phyloP scores from a whole-genome alignment of 2,329 filamentous ascomycete genomes.

The Aspergillus niger region DNA sequence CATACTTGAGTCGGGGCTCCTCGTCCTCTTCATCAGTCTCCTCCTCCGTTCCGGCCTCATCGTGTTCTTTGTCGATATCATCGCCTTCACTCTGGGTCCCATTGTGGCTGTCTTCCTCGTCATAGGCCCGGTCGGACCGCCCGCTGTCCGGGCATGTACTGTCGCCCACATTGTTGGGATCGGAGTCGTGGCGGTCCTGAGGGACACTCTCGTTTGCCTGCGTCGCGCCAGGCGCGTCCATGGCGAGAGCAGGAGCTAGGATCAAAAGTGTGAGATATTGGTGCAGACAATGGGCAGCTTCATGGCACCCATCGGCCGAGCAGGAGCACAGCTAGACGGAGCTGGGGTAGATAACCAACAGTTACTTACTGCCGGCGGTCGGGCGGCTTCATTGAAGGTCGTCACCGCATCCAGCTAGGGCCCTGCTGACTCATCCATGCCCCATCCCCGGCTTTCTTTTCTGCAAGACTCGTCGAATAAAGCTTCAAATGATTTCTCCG shows the following conservation, averaged over 20 bases:
- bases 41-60: constrained; percentile 53
- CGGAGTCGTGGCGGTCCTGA: constrained; percentile 23
- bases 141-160: constrained; percentile 16
- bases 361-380: neutral
- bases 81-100: constrained; percentile 28
- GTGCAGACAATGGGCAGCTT: constrained; percentile 8
- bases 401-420: neutral
- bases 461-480: neutral
- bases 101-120: constrained; percentile 21
- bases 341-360: neutral
- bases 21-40: constrained; percentile 80
- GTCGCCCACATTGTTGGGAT: constrained; percentile 20
- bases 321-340: constrained; percentile 7
- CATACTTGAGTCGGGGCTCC: constrained; percentile 92
- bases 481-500: neutral
- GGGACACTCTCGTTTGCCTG: constrained; percentile 27
- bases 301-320: constrained; percentile 16
- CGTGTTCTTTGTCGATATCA: constrained; percentile 34
- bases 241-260: constrained; percentile 34
- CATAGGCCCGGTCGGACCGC: constrained; percentile 22
- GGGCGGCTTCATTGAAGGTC: neutral
- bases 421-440: neutral
- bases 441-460: neutral
- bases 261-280: constrained; percentile 21
- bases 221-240: constrained; percentile 43